A percentile compares a stretch with the other conserved stretches of the same genome.
These are phyloP conservation scores for Thielaviopsis ethacetica DNA, from an alignment of 2,329 filamentous ascomycete species.

Conservation along the genomic window DNA sequence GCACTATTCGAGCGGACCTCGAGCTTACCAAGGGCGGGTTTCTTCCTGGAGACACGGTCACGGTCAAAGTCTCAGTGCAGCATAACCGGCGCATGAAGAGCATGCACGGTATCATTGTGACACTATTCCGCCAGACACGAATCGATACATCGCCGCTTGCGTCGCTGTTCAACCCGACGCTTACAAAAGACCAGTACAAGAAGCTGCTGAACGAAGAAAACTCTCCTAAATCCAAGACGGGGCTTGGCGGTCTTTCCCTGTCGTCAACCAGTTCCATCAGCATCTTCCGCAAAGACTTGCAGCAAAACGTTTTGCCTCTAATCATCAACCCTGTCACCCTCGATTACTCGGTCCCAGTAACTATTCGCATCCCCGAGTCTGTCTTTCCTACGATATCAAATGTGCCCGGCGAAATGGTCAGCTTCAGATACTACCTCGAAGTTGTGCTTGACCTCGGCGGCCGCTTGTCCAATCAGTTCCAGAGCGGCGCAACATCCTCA, in stretches of 20 bases:
- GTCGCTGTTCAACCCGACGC: conserved; percentile 30
- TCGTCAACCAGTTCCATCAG: conserved; percentile 76
- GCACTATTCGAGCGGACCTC: conserved; percentile 69
- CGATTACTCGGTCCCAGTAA: conserved; percentile 63
- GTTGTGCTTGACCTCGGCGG: conserved; percentile 86
- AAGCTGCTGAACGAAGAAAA: conserved; percentile 65
- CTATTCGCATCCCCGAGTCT: conserved; percentile 75
- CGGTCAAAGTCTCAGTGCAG: conserved; percentile 64
- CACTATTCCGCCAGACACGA: conserved; percentile 75
- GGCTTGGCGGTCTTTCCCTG: conserved; percentile 70
- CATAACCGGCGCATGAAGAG: conserved; percentile 85
- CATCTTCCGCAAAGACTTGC: conserved; percentile 88
- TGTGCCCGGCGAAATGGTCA: conserved; percentile 86
- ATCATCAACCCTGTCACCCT: conserved; percentile 72
- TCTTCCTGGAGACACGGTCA: conserved; percentile 68
- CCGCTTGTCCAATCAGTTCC: conserved; percentile 57
- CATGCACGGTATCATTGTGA: conserved; percentile 82
- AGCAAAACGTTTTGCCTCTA: conserved; percentile 74
- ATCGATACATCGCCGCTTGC: conserved; percentile 59
- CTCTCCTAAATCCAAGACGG: conserved; percentile 75
- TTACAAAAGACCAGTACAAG: conserved; percentile 47
- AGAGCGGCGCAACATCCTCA: conserved; percentile 41
- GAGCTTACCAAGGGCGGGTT: conserved; percentile 72
- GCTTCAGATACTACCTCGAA: conserved; percentile 86
- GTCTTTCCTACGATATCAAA: conserved; percentile 81